Evolutionary conservation across 805 yeast genomes (phyloP).

Genomic region (Tetrapisispora fleetii): DNA sequence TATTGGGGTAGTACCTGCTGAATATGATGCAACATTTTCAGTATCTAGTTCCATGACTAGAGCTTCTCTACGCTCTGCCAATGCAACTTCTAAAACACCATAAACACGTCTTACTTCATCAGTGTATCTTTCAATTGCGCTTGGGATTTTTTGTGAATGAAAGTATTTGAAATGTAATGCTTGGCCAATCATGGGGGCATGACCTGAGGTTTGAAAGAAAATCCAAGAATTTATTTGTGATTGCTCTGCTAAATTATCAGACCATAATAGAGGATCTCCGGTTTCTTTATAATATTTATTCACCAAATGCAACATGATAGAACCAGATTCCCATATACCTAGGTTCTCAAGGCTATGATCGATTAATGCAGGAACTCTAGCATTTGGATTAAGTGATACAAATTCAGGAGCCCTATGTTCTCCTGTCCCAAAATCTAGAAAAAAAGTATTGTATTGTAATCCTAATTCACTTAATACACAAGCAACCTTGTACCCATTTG

Average conservation of each 20-base stretch:
- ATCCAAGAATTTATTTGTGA: constrained; percentile 82
- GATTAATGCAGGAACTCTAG: constrained; percentile 87
- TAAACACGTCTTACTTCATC: constrained; percentile 90
- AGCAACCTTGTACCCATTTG: constrained; percentile 94
- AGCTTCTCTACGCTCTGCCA: constrained; percentile 87
- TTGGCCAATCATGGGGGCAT: constrained; percentile 98
- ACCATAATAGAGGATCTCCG: constrained; percentile 64
- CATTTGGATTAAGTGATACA: constrained; percentile 89
- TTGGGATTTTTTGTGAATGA: constrained; percentile 74
- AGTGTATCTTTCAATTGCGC: constrained; percentile 83
- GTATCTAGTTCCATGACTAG: constrained; percentile 79
- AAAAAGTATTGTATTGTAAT: constrained; percentile 67
- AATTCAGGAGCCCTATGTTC: constrained; percentile 93
- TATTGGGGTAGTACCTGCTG: constrained; percentile 80
- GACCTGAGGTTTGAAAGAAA: constrained; percentile 92
- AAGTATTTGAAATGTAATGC: constrained; percentile 89
- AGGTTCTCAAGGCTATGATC: constrained; percentile 77
- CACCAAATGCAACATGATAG: constrained; percentile 75
- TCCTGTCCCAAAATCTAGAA: constrained; percentile 76
- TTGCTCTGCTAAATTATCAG: constrained; percentile 68
- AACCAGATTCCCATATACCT: constrained; percentile 91
- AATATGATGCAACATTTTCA: constrained; percentile 79
- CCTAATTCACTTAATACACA: constrained; percentile 78
- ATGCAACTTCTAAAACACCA: constrained; percentile 89
- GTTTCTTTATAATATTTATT: constrained; percentile 53